These are phyloP conservation scores for Penicillium janthinellum DNA, from an alignment of 2,329 filamentous ascomycete species.

Conservation along the genomic window DNA sequence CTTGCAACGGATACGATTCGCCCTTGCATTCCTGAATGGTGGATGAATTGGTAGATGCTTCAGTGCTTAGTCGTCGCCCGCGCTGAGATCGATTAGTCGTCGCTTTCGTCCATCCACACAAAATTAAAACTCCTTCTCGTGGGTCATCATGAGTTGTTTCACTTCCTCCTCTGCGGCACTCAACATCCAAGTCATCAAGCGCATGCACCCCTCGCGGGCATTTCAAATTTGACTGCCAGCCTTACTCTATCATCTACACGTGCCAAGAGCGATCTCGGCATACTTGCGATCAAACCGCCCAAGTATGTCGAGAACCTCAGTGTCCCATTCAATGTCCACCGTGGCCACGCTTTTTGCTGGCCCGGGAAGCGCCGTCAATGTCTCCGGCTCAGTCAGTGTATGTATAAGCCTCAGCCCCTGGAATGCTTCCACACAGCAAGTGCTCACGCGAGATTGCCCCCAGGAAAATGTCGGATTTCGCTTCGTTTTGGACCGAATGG, in stretches of 20 bases:
- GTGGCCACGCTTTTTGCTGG: constrained; percentile 41
- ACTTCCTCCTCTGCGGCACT: not conserved
- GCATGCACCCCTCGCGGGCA: constrained; percentile 4
- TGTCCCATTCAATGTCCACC: constrained; percentile 31
- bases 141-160: not conserved
- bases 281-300: constrained; percentile 7
- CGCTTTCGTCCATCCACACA: constrained; percentile 3
- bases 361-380: constrained; percentile 34
- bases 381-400: constrained; percentile 40
- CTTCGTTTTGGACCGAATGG: constrained; percentile 53
- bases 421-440: constrained; percentile 1
- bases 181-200: constrained; percentile 6
- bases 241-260: not conserved
- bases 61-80: not conserved
- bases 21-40: constrained; percentile 21
- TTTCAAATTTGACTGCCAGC: constrained; percentile 1
- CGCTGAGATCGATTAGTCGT: constrained; percentile 1
- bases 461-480: constrained; percentile 38
- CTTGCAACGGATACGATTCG: constrained; percentile 22
- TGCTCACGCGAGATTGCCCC: not conserved
- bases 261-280: constrained; percentile 2
- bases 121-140: constrained; percentile 2
- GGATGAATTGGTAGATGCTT: not conserved
- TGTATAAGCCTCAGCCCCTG: constrained; percentile 18
- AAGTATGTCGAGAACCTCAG: constrained; percentile 20